Evolutionary conservation across 345 rosid genomes (phyloP).

Genomic region (Boechera stricta): DNA sequence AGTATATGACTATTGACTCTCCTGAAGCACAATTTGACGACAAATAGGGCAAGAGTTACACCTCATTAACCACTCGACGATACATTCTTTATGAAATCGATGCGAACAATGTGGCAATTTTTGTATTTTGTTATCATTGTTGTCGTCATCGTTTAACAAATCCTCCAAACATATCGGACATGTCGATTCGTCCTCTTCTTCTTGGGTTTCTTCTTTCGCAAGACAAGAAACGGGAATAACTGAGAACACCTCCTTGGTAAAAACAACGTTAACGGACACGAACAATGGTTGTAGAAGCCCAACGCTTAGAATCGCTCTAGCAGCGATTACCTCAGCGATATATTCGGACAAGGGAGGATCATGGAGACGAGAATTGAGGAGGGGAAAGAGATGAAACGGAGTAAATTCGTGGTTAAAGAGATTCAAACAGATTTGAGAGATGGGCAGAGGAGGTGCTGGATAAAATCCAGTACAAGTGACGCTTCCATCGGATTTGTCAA

Average conservation of each 20-base stretch:
- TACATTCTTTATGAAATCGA: not conserved
- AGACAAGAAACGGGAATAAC: not conserved
- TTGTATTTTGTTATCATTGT: too few species aligned
- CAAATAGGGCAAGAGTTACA: constrained; percentile 21
- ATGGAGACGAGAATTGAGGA: constrained; percentile 5
- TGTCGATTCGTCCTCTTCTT: not conserved
- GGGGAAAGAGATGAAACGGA: not conserved
- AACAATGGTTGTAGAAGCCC: not conserved
- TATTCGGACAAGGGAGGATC: not conserved
- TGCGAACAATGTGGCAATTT: not conserved
- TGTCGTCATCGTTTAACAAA: not conserved
- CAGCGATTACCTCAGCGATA: not conserved
- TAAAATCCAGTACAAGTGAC: not conserved
- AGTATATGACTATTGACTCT: not conserved
- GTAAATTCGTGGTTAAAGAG: not conserved
- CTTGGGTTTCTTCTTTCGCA: not conserved
- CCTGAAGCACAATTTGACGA: not conserved
- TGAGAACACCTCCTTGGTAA: not conserved
- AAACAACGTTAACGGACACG: not conserved
- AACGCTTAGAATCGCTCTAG: not conserved
- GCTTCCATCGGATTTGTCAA: not conserved
- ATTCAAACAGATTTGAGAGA: not conserved
- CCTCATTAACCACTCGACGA: not conserved
- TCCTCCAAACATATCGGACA: not conserved
- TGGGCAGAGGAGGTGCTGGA: not conserved